Percentiles rank a stretch among this genome's conserved stretches.
Conservation (phyloP, 2,329 filamentous ascomycete species). For the Clathrospora elynae region DNA sequence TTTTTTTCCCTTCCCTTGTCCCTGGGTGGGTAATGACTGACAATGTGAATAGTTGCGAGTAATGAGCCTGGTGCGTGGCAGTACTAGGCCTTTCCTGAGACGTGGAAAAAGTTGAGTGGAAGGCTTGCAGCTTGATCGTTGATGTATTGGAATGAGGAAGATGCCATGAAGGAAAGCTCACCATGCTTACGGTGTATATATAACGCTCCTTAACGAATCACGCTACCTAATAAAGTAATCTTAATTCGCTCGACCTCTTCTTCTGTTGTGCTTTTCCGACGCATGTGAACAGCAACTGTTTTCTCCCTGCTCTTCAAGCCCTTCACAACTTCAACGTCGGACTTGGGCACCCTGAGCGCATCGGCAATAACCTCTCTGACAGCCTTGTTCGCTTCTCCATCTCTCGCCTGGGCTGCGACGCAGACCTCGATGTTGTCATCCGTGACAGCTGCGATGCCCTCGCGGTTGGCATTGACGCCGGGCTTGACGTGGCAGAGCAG, state of each 20-base stretch:
- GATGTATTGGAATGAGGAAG: conserved; percentile 11
- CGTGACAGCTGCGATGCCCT: conserved; percentile 64
- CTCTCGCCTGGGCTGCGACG: conserved; percentile 67
- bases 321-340: conserved; percentile 65
- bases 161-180: neutral
- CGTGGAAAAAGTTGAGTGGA: neutral
- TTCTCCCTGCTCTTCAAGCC: conserved; percentile 70
- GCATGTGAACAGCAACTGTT: conserved; percentile 45
- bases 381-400: conserved; percentile 72
- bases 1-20: conserved; percentile 1
- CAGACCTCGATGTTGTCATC: conserved; percentile 66
- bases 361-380: conserved; percentile 67
- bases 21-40: conserved; percentile 11
- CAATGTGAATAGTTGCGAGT: conserved; percentile 20
- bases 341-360: conserved; percentile 66
- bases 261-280: conserved; percentile 21
- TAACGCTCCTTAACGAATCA: conserved; percentile 16
- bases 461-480: conserved; percentile 64
- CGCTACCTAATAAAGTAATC: conserved; percentile 29
- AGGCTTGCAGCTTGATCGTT: no score
- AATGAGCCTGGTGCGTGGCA: conserved; percentile 43
- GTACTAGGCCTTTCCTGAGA: conserved; percentile 32
- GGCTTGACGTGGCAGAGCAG: conserved; percentile 71
- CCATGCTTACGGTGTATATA: conserved; percentile 17
- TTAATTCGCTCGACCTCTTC: conserved; percentile 35